phyloP scores from a whole-genome alignment of 2,329 filamentous ascomycete genomes.

The Aspergillus nomiae region DNA sequence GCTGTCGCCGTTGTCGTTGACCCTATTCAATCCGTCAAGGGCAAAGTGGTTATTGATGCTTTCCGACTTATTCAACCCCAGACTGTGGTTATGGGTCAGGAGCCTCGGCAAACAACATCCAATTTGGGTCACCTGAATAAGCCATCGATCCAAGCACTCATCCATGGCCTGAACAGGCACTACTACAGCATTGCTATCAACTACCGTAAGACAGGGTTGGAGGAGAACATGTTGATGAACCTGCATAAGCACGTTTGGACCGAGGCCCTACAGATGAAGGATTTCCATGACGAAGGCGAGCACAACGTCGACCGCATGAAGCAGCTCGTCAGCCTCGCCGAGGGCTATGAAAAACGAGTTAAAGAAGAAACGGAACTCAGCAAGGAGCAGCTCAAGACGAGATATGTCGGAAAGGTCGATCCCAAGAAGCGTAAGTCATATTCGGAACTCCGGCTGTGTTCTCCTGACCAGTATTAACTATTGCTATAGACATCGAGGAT shows the following conservation, averaged over 20 bases:
- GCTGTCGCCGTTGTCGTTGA: slow-evolving; percentile 98
- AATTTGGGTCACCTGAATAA: slow-evolving; percentile 98
- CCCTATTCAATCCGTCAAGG: slow-evolving; percentile 98
- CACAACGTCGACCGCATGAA: slow-evolving; percentile 87
- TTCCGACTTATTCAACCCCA: slow-evolving; percentile 99
- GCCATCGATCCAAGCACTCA: slow-evolving; percentile 98
- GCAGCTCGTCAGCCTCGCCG: slow-evolving; percentile 82
- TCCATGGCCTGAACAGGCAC: slow-evolving; percentile 95
- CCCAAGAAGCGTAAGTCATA: slow-evolving; percentile 81
- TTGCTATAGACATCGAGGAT: slow-evolving; percentile 74
- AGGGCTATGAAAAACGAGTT: slow-evolving; percentile 97
- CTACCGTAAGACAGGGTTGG: slow-evolving; percentile 94
- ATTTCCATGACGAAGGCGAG: slow-evolving; percentile 81
- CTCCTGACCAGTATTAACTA: slow-evolving; percentile 22
- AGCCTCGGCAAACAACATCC: slow-evolving; percentile 95
- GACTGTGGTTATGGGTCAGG: slow-evolving; percentile 95
- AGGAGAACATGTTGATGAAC: slow-evolving; percentile 99
- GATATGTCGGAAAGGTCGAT: slow-evolving; percentile 98
- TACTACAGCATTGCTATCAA: slow-evolving; percentile 99
- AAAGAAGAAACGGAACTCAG: slow-evolving; percentile 98
- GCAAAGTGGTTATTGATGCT: slow-evolving; percentile 98
- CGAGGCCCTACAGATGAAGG: slow-evolving; percentile 93
- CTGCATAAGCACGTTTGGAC: slow-evolving; percentile 99
- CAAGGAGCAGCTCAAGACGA: slow-evolving; percentile 96
- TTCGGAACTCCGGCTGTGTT: neutral